A percentile compares a stretch with the other conserved stretches of the same genome.
These are phyloP conservation scores for Wickerhamiella bombiphila DNA, from an alignment of 805 yeast species.

Conservation along the genomic window DNA sequence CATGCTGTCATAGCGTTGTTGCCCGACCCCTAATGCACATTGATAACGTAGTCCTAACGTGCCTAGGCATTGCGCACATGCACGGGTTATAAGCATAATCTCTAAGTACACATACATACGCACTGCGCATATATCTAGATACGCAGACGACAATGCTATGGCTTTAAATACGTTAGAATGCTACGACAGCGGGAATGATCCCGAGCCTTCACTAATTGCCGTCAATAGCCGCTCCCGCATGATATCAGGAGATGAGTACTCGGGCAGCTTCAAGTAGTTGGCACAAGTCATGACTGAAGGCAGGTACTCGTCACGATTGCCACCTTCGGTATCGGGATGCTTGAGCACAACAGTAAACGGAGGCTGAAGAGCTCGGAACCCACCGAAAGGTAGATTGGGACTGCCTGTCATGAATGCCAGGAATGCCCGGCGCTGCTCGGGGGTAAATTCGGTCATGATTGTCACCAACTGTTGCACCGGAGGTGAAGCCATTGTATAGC, in stretches of 20 bases:
- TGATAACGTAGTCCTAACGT: no score
- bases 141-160: not conserved
- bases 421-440: conserved; percentile 50
- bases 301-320: conserved; percentile 58
- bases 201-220: conserved; percentile 81
- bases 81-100: not conserved
- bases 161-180: no score
- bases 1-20: no score
- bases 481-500: conserved; percentile 57
- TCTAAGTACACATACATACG: not conserved
- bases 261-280: conserved; percentile 79
- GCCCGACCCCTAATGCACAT: no score
- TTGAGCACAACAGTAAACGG: conserved; percentile 77
- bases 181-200: conserved; percentile 66
- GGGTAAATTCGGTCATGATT: conserved; percentile 41
- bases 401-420: conserved; percentile 85
- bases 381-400: conserved; percentile 87
- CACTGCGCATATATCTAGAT: not conserved
- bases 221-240: conserved; percentile 44
- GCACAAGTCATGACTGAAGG: conserved; percentile 99
- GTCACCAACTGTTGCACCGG: conserved; percentile 47
- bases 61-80: no score
- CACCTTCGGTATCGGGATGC: conserved; percentile 43
- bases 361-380: conserved; percentile 71
- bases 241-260: conserved; percentile 49